phyloP scores from a whole-genome alignment of 208 protist genomes.

The Leishmania turanica region DNA sequence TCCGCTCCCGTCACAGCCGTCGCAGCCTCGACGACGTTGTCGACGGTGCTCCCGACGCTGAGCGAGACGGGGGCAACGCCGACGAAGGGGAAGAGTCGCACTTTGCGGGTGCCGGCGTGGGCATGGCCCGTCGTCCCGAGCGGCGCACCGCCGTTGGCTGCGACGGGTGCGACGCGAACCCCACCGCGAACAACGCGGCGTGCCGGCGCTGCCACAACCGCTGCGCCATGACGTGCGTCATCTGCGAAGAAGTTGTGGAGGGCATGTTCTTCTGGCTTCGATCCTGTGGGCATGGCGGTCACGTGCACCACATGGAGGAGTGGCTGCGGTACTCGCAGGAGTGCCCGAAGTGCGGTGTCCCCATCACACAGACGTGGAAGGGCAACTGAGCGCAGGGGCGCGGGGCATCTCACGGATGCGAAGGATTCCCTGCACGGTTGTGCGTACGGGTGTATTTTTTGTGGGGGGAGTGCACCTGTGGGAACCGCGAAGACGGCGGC shows the following conservation, averaged over 20 bases:
- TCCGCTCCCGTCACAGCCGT: constrained; percentile 3
- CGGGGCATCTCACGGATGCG: not conserved
- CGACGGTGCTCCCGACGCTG: not conserved
- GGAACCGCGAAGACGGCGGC: not conserved
- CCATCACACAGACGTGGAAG: constrained; percentile 46
- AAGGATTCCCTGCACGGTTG: not conserved
- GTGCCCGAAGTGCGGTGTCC: constrained; percentile 73
- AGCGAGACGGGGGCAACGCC: constrained; percentile 3
- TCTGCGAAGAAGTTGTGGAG: constrained; percentile 85
- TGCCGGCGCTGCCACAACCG: constrained; percentile 53
- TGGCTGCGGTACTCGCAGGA: constrained; percentile 71
- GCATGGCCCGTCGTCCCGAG: not conserved
- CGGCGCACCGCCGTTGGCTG: constrained; percentile 21
- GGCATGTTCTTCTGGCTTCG: constrained; percentile 84
- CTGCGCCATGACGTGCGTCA: constrained; percentile 69
- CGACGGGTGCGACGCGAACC: not conserved
- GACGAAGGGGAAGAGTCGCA: constrained; percentile 10
- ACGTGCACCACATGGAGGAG: constrained; percentile 81
- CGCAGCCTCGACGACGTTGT: constrained; percentile 14
- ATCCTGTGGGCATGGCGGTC: constrained; percentile 84
- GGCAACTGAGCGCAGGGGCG: constrained; percentile 9
- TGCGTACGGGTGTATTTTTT: not conserved
- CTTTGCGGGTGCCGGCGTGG: not conserved
- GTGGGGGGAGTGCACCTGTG: not conserved
- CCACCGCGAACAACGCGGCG: constrained; percentile 54